Conservation (phyloP, 164 flowering plant genomes). For the Liriodendron chinense region DNA sequence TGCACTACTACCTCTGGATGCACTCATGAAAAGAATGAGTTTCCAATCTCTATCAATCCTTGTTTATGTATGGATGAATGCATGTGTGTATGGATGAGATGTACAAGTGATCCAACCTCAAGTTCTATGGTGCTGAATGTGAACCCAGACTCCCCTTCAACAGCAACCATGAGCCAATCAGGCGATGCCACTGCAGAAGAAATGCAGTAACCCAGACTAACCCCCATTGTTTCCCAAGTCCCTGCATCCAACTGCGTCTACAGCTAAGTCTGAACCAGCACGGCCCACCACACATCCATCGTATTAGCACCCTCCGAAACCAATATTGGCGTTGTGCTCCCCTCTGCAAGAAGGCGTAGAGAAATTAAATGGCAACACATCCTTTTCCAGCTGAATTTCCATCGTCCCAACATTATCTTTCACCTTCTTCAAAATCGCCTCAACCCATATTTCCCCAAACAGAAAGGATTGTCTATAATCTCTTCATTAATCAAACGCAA, state of each 20-base stretch:
- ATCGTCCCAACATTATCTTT: slow-evolving; percentile 77
- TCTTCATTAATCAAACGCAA: slow-evolving; percentile 54
- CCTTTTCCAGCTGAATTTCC: slow-evolving; percentile 78
- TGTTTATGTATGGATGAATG: no score
- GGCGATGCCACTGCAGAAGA: slow-evolving; percentile 97
- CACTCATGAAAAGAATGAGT: no score
- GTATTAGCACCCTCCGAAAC: slow-evolving; percentile 99
- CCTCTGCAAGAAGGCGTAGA: slow-evolving; percentile 75
- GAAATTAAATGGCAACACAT: slow-evolving; percentile 90
- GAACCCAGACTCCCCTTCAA: slow-evolving; percentile 98
- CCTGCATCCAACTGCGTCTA: slow-evolving; percentile 98
- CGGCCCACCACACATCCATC: slow-evolving; percentile 90
- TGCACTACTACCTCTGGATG: no score
- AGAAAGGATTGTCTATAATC: slow-evolving; percentile 88
- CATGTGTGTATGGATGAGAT: not conserved
- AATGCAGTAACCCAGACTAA: slow-evolving; percentile 95
- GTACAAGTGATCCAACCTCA: slow-evolving; percentile 42
- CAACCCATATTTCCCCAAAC: slow-evolving; percentile 86
- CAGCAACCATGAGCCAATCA: slow-evolving; percentile 85
- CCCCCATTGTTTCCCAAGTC: slow-evolving; percentile 99
- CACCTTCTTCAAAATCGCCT: slow-evolving; percentile 59
- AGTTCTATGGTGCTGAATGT: slow-evolving; percentile 97
- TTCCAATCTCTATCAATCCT: no score
- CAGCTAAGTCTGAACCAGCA: slow-evolving; percentile 90
- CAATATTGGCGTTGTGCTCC: slow-evolving; percentile 82